phyloP scores from a whole-genome alignment of 1,139 yeast genomes.

The Eremothecium cymbalariae region DNA sequence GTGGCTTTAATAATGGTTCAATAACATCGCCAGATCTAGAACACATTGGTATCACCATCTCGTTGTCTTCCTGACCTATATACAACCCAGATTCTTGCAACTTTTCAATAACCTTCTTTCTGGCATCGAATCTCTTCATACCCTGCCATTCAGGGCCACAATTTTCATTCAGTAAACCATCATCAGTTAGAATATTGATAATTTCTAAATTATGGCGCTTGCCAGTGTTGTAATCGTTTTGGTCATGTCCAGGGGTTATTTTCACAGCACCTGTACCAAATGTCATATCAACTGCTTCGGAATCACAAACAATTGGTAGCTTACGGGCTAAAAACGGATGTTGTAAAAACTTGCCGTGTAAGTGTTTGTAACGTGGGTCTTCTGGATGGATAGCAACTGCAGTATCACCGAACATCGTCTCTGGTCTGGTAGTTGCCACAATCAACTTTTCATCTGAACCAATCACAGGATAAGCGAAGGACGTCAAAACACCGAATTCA shows the following conservation, averaged over 20 bases:
- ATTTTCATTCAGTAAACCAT: slow-evolving; percentile 81
- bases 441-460: slow-evolving; percentile 80
- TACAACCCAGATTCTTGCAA: slow-evolving; percentile 47
- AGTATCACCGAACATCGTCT: slow-evolving; percentile 95
- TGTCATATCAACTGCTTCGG: slow-evolving; percentile 97
- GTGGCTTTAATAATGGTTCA: slow-evolving; percentile 95
- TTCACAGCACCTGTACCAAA: slow-evolving; percentile 99
- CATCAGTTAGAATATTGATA: slow-evolving; percentile 84
- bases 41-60: slow-evolving; percentile 90
- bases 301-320: slow-evolving; percentile 80
- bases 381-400: slow-evolving; percentile 97
- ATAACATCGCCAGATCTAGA: slow-evolving; percentile 95
- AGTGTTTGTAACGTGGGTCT: slow-evolving; percentile 83
- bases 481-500: slow-evolving; percentile 93
- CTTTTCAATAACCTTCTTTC: slow-evolving; percentile 72
- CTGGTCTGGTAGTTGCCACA: slow-evolving; percentile 98
- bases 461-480: slow-evolving; percentile 85
- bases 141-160: slow-evolving; percentile 88
- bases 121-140: slow-evolving; percentile 88
- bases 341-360: slow-evolving; percentile 84
- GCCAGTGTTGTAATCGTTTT: slow-evolving; percentile 94
- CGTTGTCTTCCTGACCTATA: slow-evolving; percentile 83
- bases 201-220: slow-evolving; percentile 86
- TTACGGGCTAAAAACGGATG: slow-evolving; percentile 87
- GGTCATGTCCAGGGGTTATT: slow-evolving; percentile 97